A percentile compares a stretch with the other conserved stretches of the same genome.
These are phyloP conservation scores for Suillus brevipes DNA, from an alignment of 768 basidiomycete species.

Conservation along the genomic window DNA sequence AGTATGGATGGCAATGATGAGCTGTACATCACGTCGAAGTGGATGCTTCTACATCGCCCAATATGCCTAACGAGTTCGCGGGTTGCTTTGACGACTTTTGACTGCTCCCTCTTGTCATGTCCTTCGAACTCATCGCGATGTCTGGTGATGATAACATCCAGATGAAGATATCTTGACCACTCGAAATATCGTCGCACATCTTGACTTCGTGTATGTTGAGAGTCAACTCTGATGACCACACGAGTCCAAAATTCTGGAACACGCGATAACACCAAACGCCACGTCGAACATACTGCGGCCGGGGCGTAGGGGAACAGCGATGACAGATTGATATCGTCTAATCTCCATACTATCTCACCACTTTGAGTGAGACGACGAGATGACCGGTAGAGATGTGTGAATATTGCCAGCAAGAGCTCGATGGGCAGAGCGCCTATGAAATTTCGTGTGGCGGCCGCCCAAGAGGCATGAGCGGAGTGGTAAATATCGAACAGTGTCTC, in stretches of 20 bases:
- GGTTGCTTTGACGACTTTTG: background rate
- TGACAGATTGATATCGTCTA: slow-evolving; percentile 1
- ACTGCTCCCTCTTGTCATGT: background rate
- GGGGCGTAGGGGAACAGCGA: slow-evolving; percentile 10
- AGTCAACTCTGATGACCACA: slow-evolving; percentile 8
- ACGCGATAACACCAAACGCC: slow-evolving; percentile 6
- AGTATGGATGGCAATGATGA: slow-evolving; percentile 10
- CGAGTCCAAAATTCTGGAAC: slow-evolving; percentile 15
- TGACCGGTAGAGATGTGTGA: slow-evolving; percentile 2
- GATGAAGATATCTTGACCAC: slow-evolving; percentile 11
- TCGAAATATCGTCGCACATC: slow-evolving; percentile 6
- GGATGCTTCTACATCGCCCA: slow-evolving; percentile 9
- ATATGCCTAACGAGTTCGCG: slow-evolving; percentile 2
- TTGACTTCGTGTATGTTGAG: background rate
- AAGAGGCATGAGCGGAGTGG: background rate
- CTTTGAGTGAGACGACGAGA: background rate
- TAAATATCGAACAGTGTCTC: background rate
- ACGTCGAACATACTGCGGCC: slow-evolving; percentile 11
- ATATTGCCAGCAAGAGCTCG: slow-evolving; percentile 10
- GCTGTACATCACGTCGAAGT: slow-evolving; percentile 2
- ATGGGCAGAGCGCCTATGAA: slow-evolving; percentile 4
- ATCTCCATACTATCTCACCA: slow-evolving; percentile 4
- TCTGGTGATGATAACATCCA: slow-evolving; percentile 10
- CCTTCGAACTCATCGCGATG: slow-evolving; percentile 1
- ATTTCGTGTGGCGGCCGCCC: background rate